A percentile compares a stretch with the other conserved stretches of the same genome.
Evolutionary conservation across 2,329 filamentous ascomycete genomes (phyloP).

Genomic region (Fusarium sp.): DNA sequence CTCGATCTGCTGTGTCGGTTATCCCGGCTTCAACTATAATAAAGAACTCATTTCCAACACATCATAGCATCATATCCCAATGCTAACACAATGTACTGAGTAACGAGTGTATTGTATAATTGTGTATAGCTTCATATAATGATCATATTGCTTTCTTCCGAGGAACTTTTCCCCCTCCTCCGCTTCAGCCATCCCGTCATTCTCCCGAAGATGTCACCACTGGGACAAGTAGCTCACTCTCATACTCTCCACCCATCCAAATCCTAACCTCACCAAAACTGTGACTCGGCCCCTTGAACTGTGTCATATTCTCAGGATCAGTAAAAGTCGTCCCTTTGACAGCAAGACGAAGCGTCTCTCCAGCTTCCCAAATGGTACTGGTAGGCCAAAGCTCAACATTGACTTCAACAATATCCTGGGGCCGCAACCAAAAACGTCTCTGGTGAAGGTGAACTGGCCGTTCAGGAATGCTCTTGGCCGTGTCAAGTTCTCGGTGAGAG

Average conservation of each 20-base stretch:
- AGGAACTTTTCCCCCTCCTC: neutral
- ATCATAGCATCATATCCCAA: no score
- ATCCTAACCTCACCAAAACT: slow-evolving; percentile 12
- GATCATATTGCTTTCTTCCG: neutral
- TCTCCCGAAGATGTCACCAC: neutral
- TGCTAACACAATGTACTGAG: neutral
- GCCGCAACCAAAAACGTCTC: slow-evolving; percentile 4
- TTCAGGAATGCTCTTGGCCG: neutral
- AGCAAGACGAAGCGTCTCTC: slow-evolving; percentile 3
- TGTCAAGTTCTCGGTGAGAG: neutral
- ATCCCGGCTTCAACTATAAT: no score
- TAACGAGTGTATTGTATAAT: neutral
- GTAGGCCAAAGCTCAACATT: slow-evolving; percentile 16
- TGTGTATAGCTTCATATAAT: neutral
- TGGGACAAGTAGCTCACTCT: neutral
- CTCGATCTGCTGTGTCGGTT: no score
- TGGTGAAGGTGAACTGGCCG: neutral
- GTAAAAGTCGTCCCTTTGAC: slow-evolving; percentile 14
- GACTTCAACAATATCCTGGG: slow-evolving; percentile 10
- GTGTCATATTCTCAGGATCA: neutral
- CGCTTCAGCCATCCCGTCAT: neutral
- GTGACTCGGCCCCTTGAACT: slow-evolving; percentile 9
- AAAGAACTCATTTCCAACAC: no score
- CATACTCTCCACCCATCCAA: neutral
- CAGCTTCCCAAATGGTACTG: slow-evolving; percentile 15